Evolutionary conservation across 108 stramenopile genomes (phyloP), one percentile per base, ranked within the genome.

Genomic region (Skeletonema potamos): DNA sequence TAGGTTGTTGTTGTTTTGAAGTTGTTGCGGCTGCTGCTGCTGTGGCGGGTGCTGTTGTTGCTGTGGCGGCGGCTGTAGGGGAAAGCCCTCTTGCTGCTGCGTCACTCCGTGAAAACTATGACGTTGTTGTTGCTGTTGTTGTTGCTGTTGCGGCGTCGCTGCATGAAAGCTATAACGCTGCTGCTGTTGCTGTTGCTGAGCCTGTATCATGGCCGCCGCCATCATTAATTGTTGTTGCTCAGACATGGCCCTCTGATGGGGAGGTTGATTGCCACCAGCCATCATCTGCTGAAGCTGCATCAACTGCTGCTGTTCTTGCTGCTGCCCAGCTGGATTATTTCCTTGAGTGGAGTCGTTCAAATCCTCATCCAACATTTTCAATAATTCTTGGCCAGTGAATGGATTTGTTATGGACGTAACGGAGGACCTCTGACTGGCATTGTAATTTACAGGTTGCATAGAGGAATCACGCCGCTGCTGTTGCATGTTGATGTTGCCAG

Each of bases 1-100:
- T 60, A 81, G 79, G 29, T 33, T 56, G 77, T 79, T 22, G 83
- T 72, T 46, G 77, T 54, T 48, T 48, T 48, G 46, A 48, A 48
- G 58, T 74, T 82, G 60, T 76, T 72, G 55, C 79, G 33, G 41
- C 36, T 34, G 15, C 10, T 34, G 34, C n/a, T 48, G 36, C 7
- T 41, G 43, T 1, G 10, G 20, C 24, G 5, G 46, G 1, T 51
- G 27, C 51, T 27, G 26, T 4, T 51, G 11, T 43, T 46, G 48
- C 27, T 1, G 57, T 15, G 1, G 29, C 57, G 11, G 27, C 57
- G 24, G 41, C 2, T 44, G 26, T 37, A 80, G 82, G 26, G 82
- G 85, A 41, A 83, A 48, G 15, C 73, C 78, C 32, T 29, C 64
- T 59, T 84, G 80, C 36, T 76, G 75, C 17, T 65, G 20, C 24